Base-by-base conservation (phyloP, 805 yeast species). In the Spathaspora boniae region DNA sequence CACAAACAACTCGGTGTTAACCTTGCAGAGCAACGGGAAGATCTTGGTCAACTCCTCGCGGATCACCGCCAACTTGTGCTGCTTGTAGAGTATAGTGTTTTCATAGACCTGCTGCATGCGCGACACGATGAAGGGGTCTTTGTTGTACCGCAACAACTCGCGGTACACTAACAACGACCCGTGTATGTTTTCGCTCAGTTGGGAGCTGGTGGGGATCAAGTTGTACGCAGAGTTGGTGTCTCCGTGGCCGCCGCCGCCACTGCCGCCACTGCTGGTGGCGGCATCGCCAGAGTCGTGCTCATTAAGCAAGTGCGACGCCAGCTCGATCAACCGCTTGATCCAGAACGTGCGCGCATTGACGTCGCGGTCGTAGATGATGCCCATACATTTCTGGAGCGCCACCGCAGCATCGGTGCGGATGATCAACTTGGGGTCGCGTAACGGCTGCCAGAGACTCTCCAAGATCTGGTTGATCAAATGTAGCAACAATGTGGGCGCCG, bases 401-500 rank as follows among this genome's bases (percentile, higher is more conserved):
- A 76, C 70, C 0, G 96, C 96, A 0, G 97, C 82, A 53, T 91
- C 98, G 37, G 72, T 72, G 46, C 98, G 70, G 26, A 91, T 81
- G 2, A 75, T 70, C 14, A 78, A 64, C 48, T 86, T 88, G 14
- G 79, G 71, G 55, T 93, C 98, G 42, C 91, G 70, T 28, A 93
- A 63, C 0, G 94, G 95, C 26, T 80, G 71, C 96, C 97, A 91
- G 12, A 93, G 76, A 46, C 84, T 81, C 31, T 84, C 86, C 37
- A 91, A 65, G 12, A 89, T 81, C 26, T 83, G 82, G 41, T 82
- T 79, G 21, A 87, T 82, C 56, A 84, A 86, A 23, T 80, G 76
- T 53, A 84, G 84, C 34, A 91, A 65, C 38, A 88, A 65, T 6
- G 94, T 85, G 2, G 98, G 96, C 2, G 95, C 83, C 51, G 86